These are phyloP conservation scores for Acacia acuminata DNA, from an alignment of 306 rosid genomes.

Conservation along the genomic window DNA sequence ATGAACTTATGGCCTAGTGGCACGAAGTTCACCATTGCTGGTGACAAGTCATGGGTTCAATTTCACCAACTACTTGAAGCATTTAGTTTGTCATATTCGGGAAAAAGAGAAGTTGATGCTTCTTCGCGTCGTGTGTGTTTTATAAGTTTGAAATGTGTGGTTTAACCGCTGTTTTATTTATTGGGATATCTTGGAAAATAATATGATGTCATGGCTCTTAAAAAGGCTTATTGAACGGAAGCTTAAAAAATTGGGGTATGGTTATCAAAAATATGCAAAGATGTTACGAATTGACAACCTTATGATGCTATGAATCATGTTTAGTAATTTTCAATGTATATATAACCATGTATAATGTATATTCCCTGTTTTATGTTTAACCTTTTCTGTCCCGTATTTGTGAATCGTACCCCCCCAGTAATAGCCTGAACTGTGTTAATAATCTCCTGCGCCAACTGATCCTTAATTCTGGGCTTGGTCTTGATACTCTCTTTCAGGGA, in stretches of 20 bases:
- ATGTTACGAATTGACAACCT: background rate
- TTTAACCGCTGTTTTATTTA: background rate
- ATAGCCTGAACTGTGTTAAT: conserved; percentile 1
- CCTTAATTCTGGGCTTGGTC: conserved; percentile 31
- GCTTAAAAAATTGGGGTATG: background rate
- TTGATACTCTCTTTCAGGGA: conserved; percentile 64
- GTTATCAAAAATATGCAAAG: background rate
- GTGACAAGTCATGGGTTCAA: background rate
- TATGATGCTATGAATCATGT: background rate
- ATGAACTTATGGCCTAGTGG: background rate
- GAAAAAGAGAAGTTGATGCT: background rate
- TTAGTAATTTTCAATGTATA: background rate
- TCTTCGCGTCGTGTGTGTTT: background rate
- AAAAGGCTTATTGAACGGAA: background rate
- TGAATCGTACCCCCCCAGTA: background rate
- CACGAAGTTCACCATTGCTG: background rate
- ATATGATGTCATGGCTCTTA: background rate
- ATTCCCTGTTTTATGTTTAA: background rate
- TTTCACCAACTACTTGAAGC: background rate
- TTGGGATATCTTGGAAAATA: background rate
- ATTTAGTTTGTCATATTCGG: background rate
- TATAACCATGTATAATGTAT: background rate
- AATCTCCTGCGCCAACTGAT: conserved; percentile 17
- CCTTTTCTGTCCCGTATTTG: background rate
- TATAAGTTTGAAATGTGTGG: background rate